Conservation (phyloP, 129 eudicot species). For the Escallonia rubra region DNA sequence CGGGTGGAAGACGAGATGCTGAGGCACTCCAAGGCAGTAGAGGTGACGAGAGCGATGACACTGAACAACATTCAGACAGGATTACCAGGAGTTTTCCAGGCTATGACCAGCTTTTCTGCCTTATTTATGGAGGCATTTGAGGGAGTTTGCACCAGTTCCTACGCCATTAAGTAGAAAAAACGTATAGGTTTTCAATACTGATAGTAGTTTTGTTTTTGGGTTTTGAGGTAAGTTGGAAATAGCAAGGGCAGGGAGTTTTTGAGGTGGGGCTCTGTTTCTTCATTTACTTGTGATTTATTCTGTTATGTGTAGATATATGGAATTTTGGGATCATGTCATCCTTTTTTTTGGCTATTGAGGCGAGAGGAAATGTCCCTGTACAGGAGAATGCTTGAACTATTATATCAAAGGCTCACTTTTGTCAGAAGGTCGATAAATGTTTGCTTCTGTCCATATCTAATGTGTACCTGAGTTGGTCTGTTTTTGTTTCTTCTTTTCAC, state of each 20-base stretch:
- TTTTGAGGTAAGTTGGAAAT: slow-evolving; percentile 32
- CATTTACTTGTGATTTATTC: slow-evolving; percentile 7
- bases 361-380: slow-evolving; percentile 42
- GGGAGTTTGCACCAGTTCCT: slow-evolving; percentile 68
- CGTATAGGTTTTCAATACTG: slow-evolving; percentile 3
- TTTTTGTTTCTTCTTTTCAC: neutral
- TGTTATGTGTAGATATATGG: slow-evolving; percentile 64
- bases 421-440: slow-evolving; percentile 31
- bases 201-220: slow-evolving; percentile 18
- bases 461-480: neutral
- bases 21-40: slow-evolving; percentile 79
- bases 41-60: slow-evolving; percentile 94
- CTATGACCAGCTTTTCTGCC: slow-evolving; percentile 83
- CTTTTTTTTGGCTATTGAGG: slow-evolving; percentile 21
- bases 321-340: slow-evolving; percentile 38
- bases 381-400: slow-evolving; percentile 41
- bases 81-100: slow-evolving; percentile 89
- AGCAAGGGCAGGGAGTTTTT: slow-evolving; percentile 36
- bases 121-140: slow-evolving; percentile 70
- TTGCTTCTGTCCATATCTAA: neutral
- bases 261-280: slow-evolving; percentile 15
- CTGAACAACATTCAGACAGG: slow-evolving; percentile 87
- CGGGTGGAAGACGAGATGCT: slow-evolving; percentile 86
- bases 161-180: slow-evolving; percentile 48
- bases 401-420: slow-evolving; percentile 39